Evolutionary conservation across 306 rosid species (phyloP), one percentile per base, ranked within the genome.

Genomic region (Corylus heterophylla): DNA sequence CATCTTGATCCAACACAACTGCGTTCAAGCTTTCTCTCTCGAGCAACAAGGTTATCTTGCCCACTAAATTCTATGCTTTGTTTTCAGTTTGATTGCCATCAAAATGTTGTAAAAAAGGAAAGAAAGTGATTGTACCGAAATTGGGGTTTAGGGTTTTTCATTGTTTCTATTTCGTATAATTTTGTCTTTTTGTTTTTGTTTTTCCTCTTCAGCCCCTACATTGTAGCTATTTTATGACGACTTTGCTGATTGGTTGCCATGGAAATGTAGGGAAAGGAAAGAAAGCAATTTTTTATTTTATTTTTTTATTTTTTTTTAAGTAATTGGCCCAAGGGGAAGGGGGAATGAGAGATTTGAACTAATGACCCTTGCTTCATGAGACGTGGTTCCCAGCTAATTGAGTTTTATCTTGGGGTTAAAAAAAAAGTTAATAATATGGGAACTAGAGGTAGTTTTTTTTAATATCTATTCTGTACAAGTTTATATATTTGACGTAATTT

Each of bases 1-100:
- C 47, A 91, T 95, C 67, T 87, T 95, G 52, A 85, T 92, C 80
- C 98, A 95, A 74, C 97, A 95, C 80, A 95, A 95, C 77, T 92
- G 97, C 77, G 93, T 82, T 52, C 98, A 95, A 81, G 83, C 96
- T 9, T 94, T 80, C 78, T 44, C 85, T 68, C 5, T 29, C 4
- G 78, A 82, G 22, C 74, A 84, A 47, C 78, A 82, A 49, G 86
- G 89, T 84, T 9, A 29, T 51, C 22, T 12, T 64, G 7, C 17
- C 5, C 0, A 25, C 11, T 12, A 14, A 42, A 20, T 10, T 17
- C 47, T 18, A 35, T 48, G 11, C 44, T 2, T 2, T 10, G 35
- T 9, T 59, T 29, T 13, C 35, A 4, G 12, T 56, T 56, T 56
- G 31, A 18, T 20, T 17, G 7, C 3, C n/a, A 13, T 6, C 17